phyloP scores from a whole-genome alignment of 345 rosid genomes.

The Erysimum cheiranthoides region DNA sequence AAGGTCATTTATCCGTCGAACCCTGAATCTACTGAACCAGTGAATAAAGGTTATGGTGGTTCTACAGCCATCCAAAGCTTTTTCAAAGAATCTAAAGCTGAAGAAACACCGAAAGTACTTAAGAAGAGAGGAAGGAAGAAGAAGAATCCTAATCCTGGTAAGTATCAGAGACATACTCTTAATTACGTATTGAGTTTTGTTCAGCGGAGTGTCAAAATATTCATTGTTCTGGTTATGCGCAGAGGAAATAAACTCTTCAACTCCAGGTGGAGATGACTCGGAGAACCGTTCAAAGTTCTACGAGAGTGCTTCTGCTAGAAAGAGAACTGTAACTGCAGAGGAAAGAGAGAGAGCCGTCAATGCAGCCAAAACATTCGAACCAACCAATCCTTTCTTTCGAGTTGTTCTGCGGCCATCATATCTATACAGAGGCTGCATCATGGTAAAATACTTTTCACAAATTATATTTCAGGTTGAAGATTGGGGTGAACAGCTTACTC shows the following conservation, averaged over 20 bases:
- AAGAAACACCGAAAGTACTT: slow-evolving; percentile 49
- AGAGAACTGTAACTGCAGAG: slow-evolving; percentile 76
- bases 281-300: slow-evolving; percentile 64
- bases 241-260: slow-evolving; percentile 54
- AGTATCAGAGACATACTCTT: slow-evolving; percentile 37
- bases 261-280: slow-evolving; percentile 50
- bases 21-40: slow-evolving; percentile 37
- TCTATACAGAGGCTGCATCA: slow-evolving; percentile 75
- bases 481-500: background rate
- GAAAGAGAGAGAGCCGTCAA: slow-evolving; percentile 70
- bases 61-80: slow-evolving; percentile 57
- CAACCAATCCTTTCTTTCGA: slow-evolving; percentile 75
- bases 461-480: background rate
- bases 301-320: slow-evolving; percentile 79
- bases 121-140: slow-evolving; percentile 76
- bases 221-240: slow-evolving; percentile 17
- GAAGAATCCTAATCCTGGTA: slow-evolving; percentile 67
- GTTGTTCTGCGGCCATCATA: slow-evolving; percentile 87
- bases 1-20: slow-evolving; percentile 42
- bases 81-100: slow-evolving; percentile 51
- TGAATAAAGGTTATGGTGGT: slow-evolving; percentile 49
- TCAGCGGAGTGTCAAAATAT: slow-evolving; percentile 3
- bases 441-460: slow-evolving; percentile 56
- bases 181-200: background rate
- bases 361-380: slow-evolving; percentile 77